These are phyloP conservation scores for Aspergillus taichungensis DNA, from an alignment of 495 filamentous ascomycete species.

Conservation along the genomic window DNA sequence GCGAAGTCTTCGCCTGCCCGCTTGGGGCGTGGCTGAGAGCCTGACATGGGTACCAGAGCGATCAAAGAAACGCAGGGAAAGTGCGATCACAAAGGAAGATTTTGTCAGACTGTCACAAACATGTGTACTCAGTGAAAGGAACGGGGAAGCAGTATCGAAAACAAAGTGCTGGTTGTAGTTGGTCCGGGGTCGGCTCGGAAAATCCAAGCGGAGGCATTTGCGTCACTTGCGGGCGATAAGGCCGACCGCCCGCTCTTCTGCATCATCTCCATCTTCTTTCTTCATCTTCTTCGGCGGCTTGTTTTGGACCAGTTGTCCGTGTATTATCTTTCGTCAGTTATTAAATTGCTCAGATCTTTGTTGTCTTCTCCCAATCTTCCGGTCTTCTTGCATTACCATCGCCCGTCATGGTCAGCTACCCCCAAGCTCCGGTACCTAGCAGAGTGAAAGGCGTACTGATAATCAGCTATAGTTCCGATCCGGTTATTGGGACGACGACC, in stretches of 20 bases:
- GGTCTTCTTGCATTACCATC: no score
- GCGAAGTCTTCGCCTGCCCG: constrained; percentile 71
- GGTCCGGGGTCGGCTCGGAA: constrained; percentile 39
- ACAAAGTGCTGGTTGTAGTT: constrained; percentile 14
- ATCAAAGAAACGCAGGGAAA: not conserved
- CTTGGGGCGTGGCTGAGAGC: constrained; percentile 65
- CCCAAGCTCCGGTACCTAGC: not conserved
- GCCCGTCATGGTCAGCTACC: constrained; percentile 20
- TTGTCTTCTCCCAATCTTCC: not conserved
- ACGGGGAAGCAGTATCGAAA: not conserved
- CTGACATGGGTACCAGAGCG: constrained; percentile 43
- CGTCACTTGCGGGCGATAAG: constrained; percentile 31
- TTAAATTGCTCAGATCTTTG: not conserved
- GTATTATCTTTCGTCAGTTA: no score
- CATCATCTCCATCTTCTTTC: not conserved
- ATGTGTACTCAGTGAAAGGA: no score
- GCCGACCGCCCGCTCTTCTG: constrained; percentile 4
- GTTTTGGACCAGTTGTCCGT: no score
- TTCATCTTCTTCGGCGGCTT: no score
- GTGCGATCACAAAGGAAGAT: no score
- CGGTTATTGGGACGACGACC: constrained; percentile 48
- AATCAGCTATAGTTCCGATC: constrained; percentile 36
- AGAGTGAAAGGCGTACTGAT: not conserved
- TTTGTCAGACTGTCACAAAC: no score
- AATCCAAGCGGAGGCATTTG: constrained; percentile 35